Evolutionary conservation across 2,329 filamentous ascomycete genomes (phyloP).

Genomic region (Penicillium sclerotigenum): DNA sequence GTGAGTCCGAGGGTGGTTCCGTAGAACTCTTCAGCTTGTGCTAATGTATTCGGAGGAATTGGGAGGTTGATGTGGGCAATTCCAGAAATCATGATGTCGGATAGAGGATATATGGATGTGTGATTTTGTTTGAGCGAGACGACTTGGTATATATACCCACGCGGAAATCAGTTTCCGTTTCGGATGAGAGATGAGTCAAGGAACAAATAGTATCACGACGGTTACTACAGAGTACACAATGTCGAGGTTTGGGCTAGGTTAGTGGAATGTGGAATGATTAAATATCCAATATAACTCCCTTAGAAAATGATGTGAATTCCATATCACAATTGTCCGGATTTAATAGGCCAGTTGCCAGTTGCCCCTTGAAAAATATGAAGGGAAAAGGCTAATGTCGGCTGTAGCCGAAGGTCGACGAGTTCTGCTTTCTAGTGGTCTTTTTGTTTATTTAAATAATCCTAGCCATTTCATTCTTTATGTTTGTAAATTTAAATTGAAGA

Average conservation of each 20-base stretch:
- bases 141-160: not conserved
- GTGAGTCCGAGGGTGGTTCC: constrained; percentile 54
- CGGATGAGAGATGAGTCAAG: not conserved
- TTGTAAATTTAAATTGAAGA: not conserved
- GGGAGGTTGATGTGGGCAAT: constrained; percentile 59
- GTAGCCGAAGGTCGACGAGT: not conserved
- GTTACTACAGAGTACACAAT: not conserved
- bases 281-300: not conserved
- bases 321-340: too few species aligned
- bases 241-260: not conserved
- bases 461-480: not conserved
- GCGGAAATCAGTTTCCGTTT: constrained; percentile 8
- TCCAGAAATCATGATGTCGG: constrained; percentile 48
- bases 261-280: not conserved
- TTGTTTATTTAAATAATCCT: not conserved
- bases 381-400: not conserved
- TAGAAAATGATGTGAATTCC: not conserved
- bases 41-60: constrained; percentile 54
- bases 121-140: not conserved
- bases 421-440: too few species aligned
- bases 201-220: not conserved
- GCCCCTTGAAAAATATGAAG: not conserved
- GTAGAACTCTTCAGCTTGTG: constrained; percentile 55
- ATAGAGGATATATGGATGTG: not conserved
- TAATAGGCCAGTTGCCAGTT: not conserved